Conservation (phyloP, 805 yeast genomes). For the Candida namnaoensis region DNA sequence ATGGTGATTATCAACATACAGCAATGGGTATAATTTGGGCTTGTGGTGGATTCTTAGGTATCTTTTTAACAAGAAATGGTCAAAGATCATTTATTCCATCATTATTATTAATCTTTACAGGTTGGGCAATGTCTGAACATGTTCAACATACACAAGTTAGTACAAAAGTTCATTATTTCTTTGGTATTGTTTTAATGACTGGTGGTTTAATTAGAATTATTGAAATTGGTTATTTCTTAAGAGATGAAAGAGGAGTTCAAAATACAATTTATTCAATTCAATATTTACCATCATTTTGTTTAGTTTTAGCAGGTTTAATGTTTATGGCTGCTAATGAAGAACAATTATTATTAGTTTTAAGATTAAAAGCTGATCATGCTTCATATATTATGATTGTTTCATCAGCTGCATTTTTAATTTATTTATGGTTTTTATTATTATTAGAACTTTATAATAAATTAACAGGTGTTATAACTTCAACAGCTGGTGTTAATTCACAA, state of each 20-base stretch:
- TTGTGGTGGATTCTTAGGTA: slow-evolving; percentile 86
- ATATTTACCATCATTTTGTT: slow-evolving; percentile 75
- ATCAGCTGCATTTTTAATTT: slow-evolving; percentile 67
- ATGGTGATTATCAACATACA: slow-evolving; percentile 93
- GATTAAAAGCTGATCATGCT: slow-evolving; percentile 76
- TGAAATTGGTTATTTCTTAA: slow-evolving; percentile 71
- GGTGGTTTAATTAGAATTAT: slow-evolving; percentile 73
- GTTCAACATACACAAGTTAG: slow-evolving; percentile 67
- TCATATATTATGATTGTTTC: slow-evolving; percentile 67
- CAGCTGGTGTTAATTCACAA: too few relatives aligned
- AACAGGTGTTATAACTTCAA: slow-evolving; percentile 6
- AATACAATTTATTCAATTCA: slow-evolving; percentile 64
- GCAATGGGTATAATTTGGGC: slow-evolving; percentile 97
- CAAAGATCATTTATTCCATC: slow-evolving; percentile 75
- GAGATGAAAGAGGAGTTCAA: slow-evolving; percentile 40
- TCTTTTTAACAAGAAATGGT: slow-evolving; percentile 62
- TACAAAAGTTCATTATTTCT: slow-evolving; percentile 81
- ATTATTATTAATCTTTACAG: slow-evolving; percentile 74
- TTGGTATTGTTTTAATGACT: slow-evolving; percentile 70
- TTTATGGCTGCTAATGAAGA: slow-evolving; percentile 95
- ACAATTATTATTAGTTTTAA: slow-evolving; percentile 62
- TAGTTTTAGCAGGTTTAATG: slow-evolving; percentile 68
- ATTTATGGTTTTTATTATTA: slow-evolving; percentile 55
- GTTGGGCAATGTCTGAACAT: slow-evolving; percentile 93
- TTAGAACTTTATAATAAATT: slow-evolving; percentile 48